A percentile compares a stretch with the other conserved stretches of the same genome.
These are phyloP conservation scores for Mycena epipterygia DNA, from an alignment of 768 basidiomycete species.

Conservation along the genomic window DNA sequence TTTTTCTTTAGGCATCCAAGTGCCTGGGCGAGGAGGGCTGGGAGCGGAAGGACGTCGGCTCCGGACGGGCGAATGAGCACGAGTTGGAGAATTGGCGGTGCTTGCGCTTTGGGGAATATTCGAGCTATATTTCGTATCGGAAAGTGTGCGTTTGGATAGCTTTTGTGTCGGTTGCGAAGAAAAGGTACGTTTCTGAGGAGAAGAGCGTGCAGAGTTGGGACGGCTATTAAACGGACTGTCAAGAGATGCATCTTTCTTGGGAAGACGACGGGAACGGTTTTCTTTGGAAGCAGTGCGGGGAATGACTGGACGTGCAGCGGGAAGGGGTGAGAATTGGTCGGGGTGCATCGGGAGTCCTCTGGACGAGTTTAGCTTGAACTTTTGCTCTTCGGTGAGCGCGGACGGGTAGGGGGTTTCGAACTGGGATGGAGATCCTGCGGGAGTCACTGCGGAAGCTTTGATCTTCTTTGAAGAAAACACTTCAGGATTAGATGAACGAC, in stretches of 20 bases:
- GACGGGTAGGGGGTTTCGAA: slow-evolving; percentile 44
- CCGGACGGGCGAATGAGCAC: slow-evolving; percentile 29
- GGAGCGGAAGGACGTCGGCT: slow-evolving; percentile 41
- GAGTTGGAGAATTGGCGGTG: slow-evolving; percentile 33
- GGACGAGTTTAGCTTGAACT: slow-evolving; percentile 41
- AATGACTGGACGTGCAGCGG: slow-evolving; percentile 47
- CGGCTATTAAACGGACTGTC: slow-evolving; percentile 64
- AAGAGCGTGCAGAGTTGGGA: slow-evolving; percentile 55
- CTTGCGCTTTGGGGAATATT: slow-evolving; percentile 37
- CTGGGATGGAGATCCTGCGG: slow-evolving; percentile 31
- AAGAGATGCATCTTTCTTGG: slow-evolving; percentile 41
- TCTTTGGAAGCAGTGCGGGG: slow-evolving; percentile 50
- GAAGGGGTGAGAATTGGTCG: slow-evolving; percentile 61
- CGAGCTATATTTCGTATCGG: slow-evolving; percentile 40
- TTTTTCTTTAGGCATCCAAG: slow-evolving; percentile 28
- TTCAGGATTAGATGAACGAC: slow-evolving; percentile 48
- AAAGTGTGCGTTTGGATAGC: slow-evolving; percentile 54
- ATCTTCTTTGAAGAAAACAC: slow-evolving; percentile 51
- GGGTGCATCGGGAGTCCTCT: slow-evolving; percentile 36
- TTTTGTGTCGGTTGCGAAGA: slow-evolving; percentile 20
- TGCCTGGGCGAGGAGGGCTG: slow-evolving; percentile 33
- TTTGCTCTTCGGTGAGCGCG: slow-evolving; percentile 44
- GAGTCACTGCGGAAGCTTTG: slow-evolving; percentile 40
- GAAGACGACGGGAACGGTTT: slow-evolving; percentile 29
- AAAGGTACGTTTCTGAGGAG: slow-evolving; percentile 44